These are phyloP conservation scores for Auriscalpium orientale DNA, from an alignment of 768 basidiomycete genomes.

Conservation along the genomic window DNA sequence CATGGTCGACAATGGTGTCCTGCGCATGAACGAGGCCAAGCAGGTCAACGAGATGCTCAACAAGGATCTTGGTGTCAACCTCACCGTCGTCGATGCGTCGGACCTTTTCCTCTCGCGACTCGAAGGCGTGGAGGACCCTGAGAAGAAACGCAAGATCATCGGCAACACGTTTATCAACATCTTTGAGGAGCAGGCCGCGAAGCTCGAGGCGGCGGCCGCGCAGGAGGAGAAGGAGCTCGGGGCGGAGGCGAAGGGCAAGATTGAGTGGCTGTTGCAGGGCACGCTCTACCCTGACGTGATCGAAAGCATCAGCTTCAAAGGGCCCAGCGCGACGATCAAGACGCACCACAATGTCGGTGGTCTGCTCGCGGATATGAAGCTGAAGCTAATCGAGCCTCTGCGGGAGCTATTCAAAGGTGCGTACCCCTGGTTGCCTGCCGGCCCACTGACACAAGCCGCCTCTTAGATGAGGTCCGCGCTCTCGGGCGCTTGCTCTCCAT, in stretches of 20 bases:
- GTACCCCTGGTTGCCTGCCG: constrained; percentile 8
- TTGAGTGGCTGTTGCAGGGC: constrained; percentile 96
- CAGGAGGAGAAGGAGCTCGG: constrained; percentile 56
- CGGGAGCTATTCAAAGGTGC: constrained; percentile 97
- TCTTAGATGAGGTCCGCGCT: constrained; percentile 86
- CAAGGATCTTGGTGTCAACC: constrained; percentile 88
- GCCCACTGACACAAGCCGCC: not conserved
- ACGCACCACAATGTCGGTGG: constrained; percentile 99
- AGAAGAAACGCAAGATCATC: constrained; percentile 95
- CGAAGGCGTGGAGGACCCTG: constrained; percentile 91
- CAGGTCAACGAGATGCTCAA: constrained; percentile 94
- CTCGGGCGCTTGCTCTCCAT: constrained; percentile 88
- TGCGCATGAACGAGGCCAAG: constrained; percentile 82
- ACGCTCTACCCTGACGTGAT: constrained; percentile 99
- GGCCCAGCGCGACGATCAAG: constrained; percentile 98
- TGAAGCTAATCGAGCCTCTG: constrained; percentile 96
- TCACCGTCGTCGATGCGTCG: constrained; percentile 94
- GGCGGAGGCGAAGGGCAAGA: constrained; percentile 73
- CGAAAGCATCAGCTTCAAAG: constrained; percentile 98
- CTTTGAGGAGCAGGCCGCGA: constrained; percentile 89
- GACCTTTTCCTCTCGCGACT: constrained; percentile 85
- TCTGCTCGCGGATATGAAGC: constrained; percentile 92
- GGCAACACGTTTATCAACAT: constrained; percentile 99
- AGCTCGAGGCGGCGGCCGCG: constrained; percentile 77
- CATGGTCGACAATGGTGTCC: constrained; percentile 98